Base-by-base conservation (phyloP, 768 basidiomycete genomes). In the Pleurotus cornucopiae region DNA sequence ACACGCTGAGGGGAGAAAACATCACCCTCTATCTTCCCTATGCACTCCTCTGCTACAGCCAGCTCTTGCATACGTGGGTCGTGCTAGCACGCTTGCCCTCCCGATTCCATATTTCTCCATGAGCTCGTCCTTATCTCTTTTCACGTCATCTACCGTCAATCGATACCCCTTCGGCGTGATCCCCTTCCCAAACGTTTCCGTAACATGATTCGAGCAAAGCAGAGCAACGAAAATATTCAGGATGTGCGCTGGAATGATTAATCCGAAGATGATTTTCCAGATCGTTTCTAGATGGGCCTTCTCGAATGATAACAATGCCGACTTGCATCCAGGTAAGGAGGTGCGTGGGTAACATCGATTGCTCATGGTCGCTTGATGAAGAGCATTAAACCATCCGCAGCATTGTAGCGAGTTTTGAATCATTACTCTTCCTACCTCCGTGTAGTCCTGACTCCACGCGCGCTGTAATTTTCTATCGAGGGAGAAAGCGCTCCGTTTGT, bases 191-290 rank as follows among this genome's bases (percentile, higher is more conserved):
- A 88, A 88, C 51, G 69, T 74, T 26, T 71, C 71, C 39, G 73
- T 80, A 26, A 89, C 78, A 58, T 89, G 86, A 66, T 88, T 89
- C 38, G 85, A 76, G 60, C 85, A 87, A n/a, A 89, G 65, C 41
- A 89, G 63, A 3, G 83, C 77, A 2, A 82, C 69, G 38, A 82
- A 59, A 55, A 88, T 81, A 65, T 85, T 85, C 51, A 77, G 43
- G 46, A 89, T 58, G 63, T 89, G 85, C 45, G 88, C 56, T 18
- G 81, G 79, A 9, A 83, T 80, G 52, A 45, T 45, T 21, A 85
- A 63, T 7, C 76, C 68, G 66, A 89, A 88, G 14, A 78, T 78
- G 1, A 74, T 67, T 18, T 68, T 64, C 74, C 83, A 84, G 14
- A 85, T 69, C 20, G 67, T 62, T 20, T 63, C 68, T 9, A 90